Percentiles rank a stretch among this genome's conserved stretches.
Evolutionary conservation across 768 basidiomycete species (phyloP).

Genomic region (Butyriboletus loyo): DNA sequence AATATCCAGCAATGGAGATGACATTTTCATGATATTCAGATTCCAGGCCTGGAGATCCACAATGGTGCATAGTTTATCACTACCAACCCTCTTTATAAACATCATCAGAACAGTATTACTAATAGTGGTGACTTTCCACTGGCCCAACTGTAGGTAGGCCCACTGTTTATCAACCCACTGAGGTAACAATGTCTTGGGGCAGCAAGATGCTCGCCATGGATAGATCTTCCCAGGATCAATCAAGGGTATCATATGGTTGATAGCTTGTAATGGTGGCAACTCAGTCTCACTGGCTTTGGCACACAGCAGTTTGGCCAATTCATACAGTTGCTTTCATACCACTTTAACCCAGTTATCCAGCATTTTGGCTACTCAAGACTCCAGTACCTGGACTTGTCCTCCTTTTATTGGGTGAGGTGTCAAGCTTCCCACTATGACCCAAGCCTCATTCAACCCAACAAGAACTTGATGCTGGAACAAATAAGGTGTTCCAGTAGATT

Average conservation of each 20-base stretch:
- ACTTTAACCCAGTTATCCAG: background rate
- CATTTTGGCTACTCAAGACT: background rate
- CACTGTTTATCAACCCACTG: conserved; percentile 1
- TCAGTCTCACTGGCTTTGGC: background rate
- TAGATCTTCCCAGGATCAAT: background rate
- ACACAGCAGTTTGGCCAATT: background rate
- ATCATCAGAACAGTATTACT: conserved; percentile 2
- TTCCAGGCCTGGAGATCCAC: conserved; percentile 12
- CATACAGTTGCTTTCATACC: too few species aligned
- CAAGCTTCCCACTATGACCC: too few species aligned
- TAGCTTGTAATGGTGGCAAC: background rate
- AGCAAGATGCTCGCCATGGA: background rate
- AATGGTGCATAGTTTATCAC: background rate
- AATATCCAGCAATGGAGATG: conserved; percentile 14
- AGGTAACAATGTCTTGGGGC: background rate
- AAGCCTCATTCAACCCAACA: too few species aligned
- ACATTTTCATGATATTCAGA: too few species aligned
- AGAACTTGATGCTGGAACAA: too few species aligned
- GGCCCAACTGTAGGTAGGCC: background rate
- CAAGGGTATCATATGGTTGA: background rate
- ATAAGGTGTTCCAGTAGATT: too few species aligned
- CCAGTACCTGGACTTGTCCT: background rate
- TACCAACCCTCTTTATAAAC: background rate
- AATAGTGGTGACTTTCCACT: background rate
- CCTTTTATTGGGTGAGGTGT: too few species aligned